Conservation (phyloP, 2,329 filamentous ascomycete genomes). For the Neurospora crassa region DNA sequence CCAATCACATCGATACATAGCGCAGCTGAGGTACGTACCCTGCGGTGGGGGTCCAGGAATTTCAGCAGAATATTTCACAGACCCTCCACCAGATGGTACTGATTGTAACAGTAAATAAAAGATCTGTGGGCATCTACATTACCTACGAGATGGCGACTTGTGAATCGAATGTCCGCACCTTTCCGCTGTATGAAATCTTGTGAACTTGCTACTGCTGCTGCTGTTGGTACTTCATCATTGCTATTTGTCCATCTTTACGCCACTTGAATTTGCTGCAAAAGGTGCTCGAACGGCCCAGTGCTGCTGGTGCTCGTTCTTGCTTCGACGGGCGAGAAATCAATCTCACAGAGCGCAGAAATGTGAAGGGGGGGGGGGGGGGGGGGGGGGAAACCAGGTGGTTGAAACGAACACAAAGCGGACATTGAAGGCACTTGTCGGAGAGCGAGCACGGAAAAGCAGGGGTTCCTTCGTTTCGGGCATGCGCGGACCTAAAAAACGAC, state of each 20-base stretch:
- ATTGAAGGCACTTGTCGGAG: background rate
- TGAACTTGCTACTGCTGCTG: background rate
- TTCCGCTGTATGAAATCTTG: background rate
- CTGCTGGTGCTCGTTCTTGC: background rate
- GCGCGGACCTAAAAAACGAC: background rate
- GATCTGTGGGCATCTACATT: background rate
- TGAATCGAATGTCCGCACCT: background rate
- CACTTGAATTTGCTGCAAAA: background rate
- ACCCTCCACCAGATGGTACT: background rate
- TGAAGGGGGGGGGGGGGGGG: background rate
- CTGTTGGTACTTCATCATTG: background rate
- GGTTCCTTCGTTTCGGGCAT: background rate
- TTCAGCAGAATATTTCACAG: background rate
- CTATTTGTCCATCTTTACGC: background rate
- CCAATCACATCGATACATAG: background rate
- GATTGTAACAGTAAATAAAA: background rate
- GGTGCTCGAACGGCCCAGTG: background rate
- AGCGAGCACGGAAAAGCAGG: background rate
- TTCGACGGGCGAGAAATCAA: background rate
- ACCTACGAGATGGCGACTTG: background rate
- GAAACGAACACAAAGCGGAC: background rate
- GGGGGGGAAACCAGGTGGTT: background rate
- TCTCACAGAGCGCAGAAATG: background rate
- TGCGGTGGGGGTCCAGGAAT: background rate
- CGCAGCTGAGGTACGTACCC: background rate